Base-by-base conservation (phyloP, 106 monocot genomes). In the Allium cepa region DNA sequence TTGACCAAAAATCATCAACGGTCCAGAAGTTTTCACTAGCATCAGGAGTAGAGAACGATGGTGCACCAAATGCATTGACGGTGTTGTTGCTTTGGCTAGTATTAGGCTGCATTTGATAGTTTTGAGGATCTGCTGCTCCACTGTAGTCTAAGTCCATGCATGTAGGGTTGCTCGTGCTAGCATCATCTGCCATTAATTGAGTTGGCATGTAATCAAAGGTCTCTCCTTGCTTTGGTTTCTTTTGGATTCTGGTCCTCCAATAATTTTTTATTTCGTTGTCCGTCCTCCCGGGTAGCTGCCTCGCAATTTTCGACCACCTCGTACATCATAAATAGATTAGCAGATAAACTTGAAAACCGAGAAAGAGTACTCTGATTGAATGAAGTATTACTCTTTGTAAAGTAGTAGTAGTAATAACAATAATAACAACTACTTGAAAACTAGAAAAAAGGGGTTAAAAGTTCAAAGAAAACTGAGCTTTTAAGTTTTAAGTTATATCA, bases 191-290 rank as follows among this genome's bases (percentile, higher is more conserved):
- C 3, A 69, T 55, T 53, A 66, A 66, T 12, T 62, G 55, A 15
- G 10, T 61, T 14, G 76, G 76, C 14, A 64, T 28, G 65, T 73
- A 77, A 26, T 61, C 61, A 0, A 70, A 63, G 0, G 72, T 18
- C 7, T 77, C 80, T 2, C 73, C 76, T 10, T 73, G 69, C 78
- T 90, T 90, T 6, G 51, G 66, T 64, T 82, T 82, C 83, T 83
- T 90, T 52, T 90, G 90, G 10, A 90, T 86, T 53, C 90, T 81
- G 0, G 90, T 90, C 57, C 90, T 75, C 90, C 86, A 90, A 72
- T 73, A 90, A 64, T 90, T 90, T 69, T 90, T 90, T 50, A 90
- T 90, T 60, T 90, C 90, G 53, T 90, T 86, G 59, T 90, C 90
- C 2, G 90, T 90, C 56, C 90, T 86, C 8, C 90, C 90, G 5